Evolutionary conservation across 257 asterid genomes (phyloP).

Genomic region (Solanum tarapatanum): DNA sequence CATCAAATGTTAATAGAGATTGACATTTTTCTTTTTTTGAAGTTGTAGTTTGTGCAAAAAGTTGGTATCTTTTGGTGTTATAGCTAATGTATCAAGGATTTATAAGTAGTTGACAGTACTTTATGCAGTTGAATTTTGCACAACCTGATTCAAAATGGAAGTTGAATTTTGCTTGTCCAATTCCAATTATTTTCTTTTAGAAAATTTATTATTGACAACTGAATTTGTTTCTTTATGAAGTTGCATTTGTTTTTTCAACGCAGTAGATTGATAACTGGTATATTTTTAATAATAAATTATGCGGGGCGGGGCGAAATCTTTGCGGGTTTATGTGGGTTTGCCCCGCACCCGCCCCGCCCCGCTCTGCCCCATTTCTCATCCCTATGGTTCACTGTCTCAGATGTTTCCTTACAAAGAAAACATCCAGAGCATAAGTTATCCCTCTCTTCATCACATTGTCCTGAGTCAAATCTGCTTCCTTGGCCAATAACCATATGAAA

Average conservation of each 20-base stretch:
- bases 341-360: not conserved
- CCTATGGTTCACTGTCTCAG: not conserved
- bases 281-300: too few relatives aligned
- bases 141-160: not conserved
- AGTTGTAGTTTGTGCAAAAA: slow-evolving; percentile 2
- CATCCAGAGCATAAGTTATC: not conserved
- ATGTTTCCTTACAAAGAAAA: not conserved
- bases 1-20: not conserved
- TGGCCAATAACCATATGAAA: not conserved
- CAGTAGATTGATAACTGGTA: not conserved
- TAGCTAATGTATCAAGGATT: not conserved
- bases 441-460: not conserved
- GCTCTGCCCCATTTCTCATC: not conserved
- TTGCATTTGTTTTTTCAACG: not conserved
- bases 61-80: not conserved
- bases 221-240: not conserved
- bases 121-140: not conserved
- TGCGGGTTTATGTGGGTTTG: not conserved
- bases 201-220: too few relatives aligned
- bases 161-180: not conserved
- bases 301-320: not conserved
- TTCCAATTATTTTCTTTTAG: not conserved
- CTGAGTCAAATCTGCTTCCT: not conserved
- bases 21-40: not conserved
- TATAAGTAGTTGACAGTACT: not conserved